Conservation (phyloP, 306 rosid species). For the Spatholobus suberectus region DNA sequence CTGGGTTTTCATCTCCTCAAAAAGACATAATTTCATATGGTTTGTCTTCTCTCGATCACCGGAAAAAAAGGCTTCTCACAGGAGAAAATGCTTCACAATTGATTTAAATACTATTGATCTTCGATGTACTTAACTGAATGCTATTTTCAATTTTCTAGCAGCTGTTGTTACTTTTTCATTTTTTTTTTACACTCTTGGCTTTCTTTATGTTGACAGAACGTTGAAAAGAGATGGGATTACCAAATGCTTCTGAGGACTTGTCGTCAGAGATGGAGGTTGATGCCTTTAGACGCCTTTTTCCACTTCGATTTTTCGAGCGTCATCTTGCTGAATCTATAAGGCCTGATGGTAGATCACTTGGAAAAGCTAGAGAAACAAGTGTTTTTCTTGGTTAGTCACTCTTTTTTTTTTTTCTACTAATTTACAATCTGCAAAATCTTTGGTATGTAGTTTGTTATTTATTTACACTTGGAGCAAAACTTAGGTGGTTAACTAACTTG, state of each 20-base stretch:
- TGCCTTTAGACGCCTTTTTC: slow-evolving; percentile 85
- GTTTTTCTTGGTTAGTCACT: slow-evolving; percentile 71
- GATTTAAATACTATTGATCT: not conserved
- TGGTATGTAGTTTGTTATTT: not conserved
- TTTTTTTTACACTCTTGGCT: not conserved
- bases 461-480: not conserved
- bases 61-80: not conserved
- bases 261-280: slow-evolving; percentile 81
- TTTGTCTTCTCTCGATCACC: not conserved
- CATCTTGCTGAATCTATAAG: slow-evolving; percentile 79
- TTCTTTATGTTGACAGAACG: not conserved
- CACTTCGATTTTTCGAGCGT: slow-evolving; percentile 73
- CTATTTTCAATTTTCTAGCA: no score
- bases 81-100: not conserved
- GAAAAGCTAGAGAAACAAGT: slow-evolving; percentile 78
- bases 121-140: not conserved
- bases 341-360: slow-evolving; percentile 78
- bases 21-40: not conserved
- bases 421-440: slow-evolving; percentile 8
- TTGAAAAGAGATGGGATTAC: slow-evolving; percentile 53
- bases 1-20: no score
- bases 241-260: slow-evolving; percentile 68
- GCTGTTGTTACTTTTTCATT: no score
- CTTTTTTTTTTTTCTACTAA: not conserved
- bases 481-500: slow-evolving; percentile 28